Evolutionary conservation across 2,329 filamentous ascomycete genomes (phyloP).

Genomic region (Apiospora saccharicola): DNA sequence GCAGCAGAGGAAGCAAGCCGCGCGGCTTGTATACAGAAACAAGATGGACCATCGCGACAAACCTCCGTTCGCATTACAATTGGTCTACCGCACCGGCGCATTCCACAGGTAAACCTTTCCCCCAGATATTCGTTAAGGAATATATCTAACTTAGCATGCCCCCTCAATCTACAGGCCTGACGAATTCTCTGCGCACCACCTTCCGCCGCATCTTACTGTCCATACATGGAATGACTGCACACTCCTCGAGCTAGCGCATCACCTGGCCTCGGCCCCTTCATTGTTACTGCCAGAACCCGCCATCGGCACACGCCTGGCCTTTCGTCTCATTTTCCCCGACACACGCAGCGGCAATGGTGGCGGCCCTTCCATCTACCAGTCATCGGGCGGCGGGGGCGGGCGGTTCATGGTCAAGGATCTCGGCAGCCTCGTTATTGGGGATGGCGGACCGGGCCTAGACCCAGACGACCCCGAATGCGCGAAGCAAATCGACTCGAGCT

Average conservation of each 20-base stretch:
- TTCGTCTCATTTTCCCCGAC: slow-evolving; percentile 80
- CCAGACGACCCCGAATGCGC: slow-evolving; percentile 44
- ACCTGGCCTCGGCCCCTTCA: slow-evolving; percentile 75
- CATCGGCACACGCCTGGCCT: slow-evolving; percentile 84
- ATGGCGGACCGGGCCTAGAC: slow-evolving; percentile 53
- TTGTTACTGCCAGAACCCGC: slow-evolving; percentile 74
- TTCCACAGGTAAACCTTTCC: slow-evolving; percentile 65
- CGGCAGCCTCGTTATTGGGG: slow-evolving; percentile 81
- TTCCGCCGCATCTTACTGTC: slow-evolving; percentile 76
- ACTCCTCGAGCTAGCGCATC: slow-evolving; percentile 79
- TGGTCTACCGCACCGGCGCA: slow-evolving; percentile 79
- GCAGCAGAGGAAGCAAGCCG: slow-evolving; percentile 15
- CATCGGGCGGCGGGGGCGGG: slow-evolving; percentile 40
- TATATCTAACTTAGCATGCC: neutral
- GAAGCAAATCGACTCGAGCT: slow-evolving; percentile 42
- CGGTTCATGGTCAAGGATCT: slow-evolving; percentile 82
- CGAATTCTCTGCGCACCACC: slow-evolving; percentile 68
- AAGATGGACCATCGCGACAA: slow-evolving; percentile 72
- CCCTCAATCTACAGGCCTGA: slow-evolving; percentile 59
- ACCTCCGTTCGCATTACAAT: slow-evolving; percentile 83
- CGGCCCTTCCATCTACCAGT: slow-evolving; percentile 40
- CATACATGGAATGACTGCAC: slow-evolving; percentile 89
- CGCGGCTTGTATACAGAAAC: slow-evolving; percentile 20
- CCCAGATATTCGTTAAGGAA: neutral
- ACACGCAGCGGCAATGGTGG: slow-evolving; percentile 37